Base-by-base conservation (phyloP, 495 filamentous ascomycete species). In the Hypoxylon perforatum region DNA sequence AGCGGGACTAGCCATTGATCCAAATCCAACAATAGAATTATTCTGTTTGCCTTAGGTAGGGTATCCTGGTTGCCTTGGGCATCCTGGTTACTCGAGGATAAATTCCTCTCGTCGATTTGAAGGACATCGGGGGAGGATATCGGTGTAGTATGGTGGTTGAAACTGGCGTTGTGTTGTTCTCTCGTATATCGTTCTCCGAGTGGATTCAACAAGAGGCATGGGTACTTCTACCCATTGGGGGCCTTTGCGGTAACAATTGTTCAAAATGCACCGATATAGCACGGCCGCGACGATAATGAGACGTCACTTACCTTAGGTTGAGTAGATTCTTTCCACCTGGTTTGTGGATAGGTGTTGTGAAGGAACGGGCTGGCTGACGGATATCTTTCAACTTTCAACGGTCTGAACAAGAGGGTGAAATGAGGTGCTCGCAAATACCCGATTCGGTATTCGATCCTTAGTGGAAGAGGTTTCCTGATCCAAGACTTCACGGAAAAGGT, bases 251-350 rank as follows among this genome's bases (percentile, higher is more conserved):
- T 44, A 9, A 10, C 17, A 18, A 49, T 33, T 33, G 14, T 25
- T 14, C 18, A 28, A 25, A 25, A 48, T 28, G 22, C 21, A n/a
- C 11, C 6, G 15, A 28, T 25, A 9, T 21, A 2, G 21, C 21
- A 28, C 18, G 1, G n/a, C 19, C 12, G 12, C 49, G 17, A 41
- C 30, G 38, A 41, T 41, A 17, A 5, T 36, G 21, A 58, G 48
- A 46, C 39, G 62, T 23, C 21, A 60, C 62, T 65, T 49, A 65
- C 63, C 36, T 30, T 25, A 4, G 39, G n/a, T 44, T 23, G 7
- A 18, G 14, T 42, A 36, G 15, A 59, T 46, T 60, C 63, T 60
- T 65, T 59, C 55, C 42, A 17, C 21, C 1, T 1, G 41, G 15
- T 9, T 18, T 9, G 15, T 21, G 1, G 7, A 44, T 6, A 44